Conservation (phyloP, 306 rosid genomes). For the Pyrus betulifolia region DNA sequence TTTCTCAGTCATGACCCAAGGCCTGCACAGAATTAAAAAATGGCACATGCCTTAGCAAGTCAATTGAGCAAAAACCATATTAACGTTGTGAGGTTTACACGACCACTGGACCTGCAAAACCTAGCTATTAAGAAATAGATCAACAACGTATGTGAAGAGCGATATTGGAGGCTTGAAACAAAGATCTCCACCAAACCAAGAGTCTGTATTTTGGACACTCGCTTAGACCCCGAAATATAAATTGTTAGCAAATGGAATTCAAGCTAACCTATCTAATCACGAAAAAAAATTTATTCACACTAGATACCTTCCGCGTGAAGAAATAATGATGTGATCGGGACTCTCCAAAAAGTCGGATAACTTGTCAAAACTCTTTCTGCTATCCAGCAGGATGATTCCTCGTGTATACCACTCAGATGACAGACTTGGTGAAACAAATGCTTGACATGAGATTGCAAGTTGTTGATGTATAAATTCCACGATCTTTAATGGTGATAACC, state of each 20-base stretch:
- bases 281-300: background rate
- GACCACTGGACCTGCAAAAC: background rate
- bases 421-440: conserved; percentile 40
- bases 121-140: background rate
- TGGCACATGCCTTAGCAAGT: background rate
- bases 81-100: background rate
- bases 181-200: background rate
- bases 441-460: conserved; percentile 38
- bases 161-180: background rate
- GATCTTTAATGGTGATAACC: conserved; percentile 29
- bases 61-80: background rate
- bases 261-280: background rate
- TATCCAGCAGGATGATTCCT: conserved; percentile 41
- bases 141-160: background rate
- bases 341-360: conserved; percentile 42
- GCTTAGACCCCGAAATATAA: background rate
- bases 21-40: conserved; percentile 45
- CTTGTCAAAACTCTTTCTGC: conserved; percentile 27
- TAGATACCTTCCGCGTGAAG: conserved; percentile 65
- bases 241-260: background rate
- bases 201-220: background rate
- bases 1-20: conserved; percentile 57
- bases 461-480: conserved; percentile 37
- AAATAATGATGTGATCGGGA: conserved; percentile 43
- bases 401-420: conserved; percentile 30